Percentiles rank a stretch among this genome's conserved stretches.
phyloP scores from a whole-genome alignment of 75 land plant genomes.

The Larix kaempferi region DNA sequence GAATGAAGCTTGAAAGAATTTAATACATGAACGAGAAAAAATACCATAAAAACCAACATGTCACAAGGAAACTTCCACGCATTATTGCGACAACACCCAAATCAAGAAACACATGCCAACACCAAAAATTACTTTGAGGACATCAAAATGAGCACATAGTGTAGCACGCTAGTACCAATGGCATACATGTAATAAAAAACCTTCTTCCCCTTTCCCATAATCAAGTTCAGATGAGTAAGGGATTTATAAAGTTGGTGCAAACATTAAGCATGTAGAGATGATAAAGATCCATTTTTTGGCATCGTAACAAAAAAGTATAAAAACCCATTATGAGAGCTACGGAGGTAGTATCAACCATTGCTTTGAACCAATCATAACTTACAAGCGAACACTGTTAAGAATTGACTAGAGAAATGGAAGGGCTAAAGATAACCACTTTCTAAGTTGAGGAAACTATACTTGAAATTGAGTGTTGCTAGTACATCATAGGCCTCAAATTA shows the following conservation, averaged over 20 bases:
- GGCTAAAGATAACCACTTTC: neutral
- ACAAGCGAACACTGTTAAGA: neutral
- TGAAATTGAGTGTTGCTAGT: neutral
- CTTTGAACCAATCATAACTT: neutral
- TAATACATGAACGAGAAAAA: too few relatives aligned
- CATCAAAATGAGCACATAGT: too few relatives aligned
- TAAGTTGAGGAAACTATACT: neutral
- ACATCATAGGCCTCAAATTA: too few relatives aligned
- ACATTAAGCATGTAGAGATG: constrained; percentile 1
- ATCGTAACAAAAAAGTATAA: neutral
- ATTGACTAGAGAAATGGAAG: neutral
- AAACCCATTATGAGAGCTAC: neutral
- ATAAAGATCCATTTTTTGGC: neutral
- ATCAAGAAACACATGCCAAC: too few relatives aligned
- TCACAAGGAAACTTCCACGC: too few relatives aligned
- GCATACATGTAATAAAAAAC: neutral
- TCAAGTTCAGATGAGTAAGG: neutral
- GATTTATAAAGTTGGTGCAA: neutral
- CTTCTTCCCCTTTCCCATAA: neutral
- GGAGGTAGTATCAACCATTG: neutral
- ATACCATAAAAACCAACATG: too few relatives aligned
- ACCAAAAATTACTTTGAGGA: too few relatives aligned
- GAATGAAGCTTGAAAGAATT: too few relatives aligned
- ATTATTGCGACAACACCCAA: too few relatives aligned
- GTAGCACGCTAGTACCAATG: too few relatives aligned